Base-by-base conservation (phyloP, 2,329 filamentous ascomycete species). In the Whalleya microplaca region DNA sequence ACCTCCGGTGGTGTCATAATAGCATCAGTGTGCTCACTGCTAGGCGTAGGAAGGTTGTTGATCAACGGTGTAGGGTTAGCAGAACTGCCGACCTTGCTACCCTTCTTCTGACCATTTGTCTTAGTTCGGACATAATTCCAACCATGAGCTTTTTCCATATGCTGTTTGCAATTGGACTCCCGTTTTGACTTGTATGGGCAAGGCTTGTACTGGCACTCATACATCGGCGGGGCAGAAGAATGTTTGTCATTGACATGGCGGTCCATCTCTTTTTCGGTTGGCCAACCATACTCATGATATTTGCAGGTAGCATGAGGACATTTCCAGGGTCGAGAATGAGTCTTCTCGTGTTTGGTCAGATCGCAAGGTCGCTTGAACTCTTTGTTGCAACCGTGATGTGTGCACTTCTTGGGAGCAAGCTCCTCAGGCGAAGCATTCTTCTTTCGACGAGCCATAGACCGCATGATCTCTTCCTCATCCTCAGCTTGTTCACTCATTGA, bases 311-410 rank as follows among this genome's bases (percentile, higher is more conserved):
- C 71, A 20, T 91, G 80, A 6, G 87, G 84, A 75, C 95, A 99
- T 80, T 99, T 99, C 90, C 91, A 97, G 9, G 94, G 95, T 37
- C 95, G 90, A 53, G 91, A 92, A 74, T 99, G 95, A 0, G 94
- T 98, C 81, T 98, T 99, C 78, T 96, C 90, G 76, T 99, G 95
- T 81, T 98, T 98, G 64, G 92, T 97, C 56, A 98, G 80, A 73
- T 99, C 95, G 75, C 95, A 98, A n/a, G 92, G 92, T 60, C 95
- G 88, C 76, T 95, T 96, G 80, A 98, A 98, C 74, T 94, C 86
- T 77, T 96, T 97, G 74, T 85, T 87, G 77, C 94, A 98, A 41
- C 85, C 84, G 4, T 80, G 79, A 71, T 92, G 85, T 61, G 83
- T 83, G 80, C 92, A 96, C 67, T 85, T 86, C 76, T 94, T 88